Percentiles rank a stretch among this genome's conserved stretches.
Evolutionary conservation across 1,284 basidiomycete species (phyloP).

Genomic region (Cryptococcus sp.): DNA sequence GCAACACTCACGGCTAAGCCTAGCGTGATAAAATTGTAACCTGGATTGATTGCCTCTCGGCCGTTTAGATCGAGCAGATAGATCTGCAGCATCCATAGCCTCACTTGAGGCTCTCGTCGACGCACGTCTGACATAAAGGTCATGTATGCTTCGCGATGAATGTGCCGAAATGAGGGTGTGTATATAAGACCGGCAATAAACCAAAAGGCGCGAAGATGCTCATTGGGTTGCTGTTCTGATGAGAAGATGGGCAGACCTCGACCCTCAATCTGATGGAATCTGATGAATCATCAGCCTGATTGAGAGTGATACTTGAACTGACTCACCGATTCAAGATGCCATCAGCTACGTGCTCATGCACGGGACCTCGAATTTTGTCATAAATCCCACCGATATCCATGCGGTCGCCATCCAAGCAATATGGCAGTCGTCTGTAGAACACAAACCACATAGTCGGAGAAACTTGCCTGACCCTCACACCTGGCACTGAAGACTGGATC

Average conservation of each 20-base stretch:
- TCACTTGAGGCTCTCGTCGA: constrained; percentile 16
- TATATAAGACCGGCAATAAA: constrained; percentile 6
- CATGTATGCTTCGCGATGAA: constrained; percentile 6
- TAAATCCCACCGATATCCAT: not conserved
- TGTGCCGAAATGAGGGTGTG: constrained; percentile 5
- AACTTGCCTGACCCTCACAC: constrained; percentile 6
- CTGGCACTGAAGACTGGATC: not conserved
- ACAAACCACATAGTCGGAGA: constrained; percentile 8
- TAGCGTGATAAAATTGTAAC: constrained; percentile 26
- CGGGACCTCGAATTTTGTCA: too few species aligned
- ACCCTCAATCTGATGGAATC: constrained; percentile 19
- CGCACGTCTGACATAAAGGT: constrained; percentile 9
- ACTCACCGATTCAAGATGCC: too few species aligned
- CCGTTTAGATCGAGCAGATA: constrained; percentile 28
- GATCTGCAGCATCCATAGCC: constrained; percentile 29
- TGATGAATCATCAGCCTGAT: not conserved
- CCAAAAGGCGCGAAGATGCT: not conserved
- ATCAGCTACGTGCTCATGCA: too few species aligned
- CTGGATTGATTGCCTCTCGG: constrained; percentile 22
- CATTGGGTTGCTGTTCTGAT: too few species aligned
- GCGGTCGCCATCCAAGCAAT: not conserved
- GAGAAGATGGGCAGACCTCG: constrained; percentile 19
- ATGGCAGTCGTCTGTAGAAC: constrained; percentile 9
- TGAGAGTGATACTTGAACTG: too few species aligned
- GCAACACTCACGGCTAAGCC: constrained; percentile 16